Base-by-base conservation (phyloP, 2,329 filamentous ascomycete genomes). In the Hymenoscyphus fraxineus region DNA sequence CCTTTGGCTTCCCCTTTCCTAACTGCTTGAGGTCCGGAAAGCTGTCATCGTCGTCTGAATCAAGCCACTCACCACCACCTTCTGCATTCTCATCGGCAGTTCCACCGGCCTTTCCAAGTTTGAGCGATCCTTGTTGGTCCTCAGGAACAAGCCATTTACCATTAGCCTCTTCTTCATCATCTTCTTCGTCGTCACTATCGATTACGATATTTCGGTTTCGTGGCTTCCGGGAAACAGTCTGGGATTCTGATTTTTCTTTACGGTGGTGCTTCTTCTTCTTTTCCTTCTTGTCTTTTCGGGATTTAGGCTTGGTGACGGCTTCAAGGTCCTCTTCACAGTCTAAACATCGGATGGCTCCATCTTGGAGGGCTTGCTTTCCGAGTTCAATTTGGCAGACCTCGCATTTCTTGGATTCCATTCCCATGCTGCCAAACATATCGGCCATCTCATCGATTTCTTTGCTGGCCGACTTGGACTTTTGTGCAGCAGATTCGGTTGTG, bases 1-100 rank as follows among this genome's bases (percentile, higher is more conserved):
- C 62, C 39, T 69, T 65, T 44, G 69, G 78, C 68, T 73, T 71
- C 57, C n/a, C 69, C 64, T 60, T 67, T 63, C 51, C 61, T n/a
- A 65, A 64, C 35, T 72, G 64, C 60, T 77, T 68, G 27, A 80
- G 68, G 69, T 78, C 76, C 62, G 77, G 75, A 41, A 79, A 76
- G 10, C 76, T 78, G 35, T 78, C 77, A 62, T 79, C 75, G 61
- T 77, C 70, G 38, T 90, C 86, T 0, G 88, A 87, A 44, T 84
- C 84, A 59, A 97, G 81, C 75, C 86, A 92, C 64, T 96, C 91
- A 27, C 92, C 93, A 3, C 89, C 92, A 1, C 92, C 92, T 74
- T 96, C 93, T 2, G 90, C 91, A 73, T 97, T 86, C 76, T 96
- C 92, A 67, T 96, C 92, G 61, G 92, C 90, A n/a, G 86, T 85